A percentile compares a stretch with the other conserved stretches of the same genome.
These are phyloP conservation scores for Botrytis tulipae DNA, from an alignment of 2,329 filamentous ascomycete species.

Conservation along the genomic window DNA sequence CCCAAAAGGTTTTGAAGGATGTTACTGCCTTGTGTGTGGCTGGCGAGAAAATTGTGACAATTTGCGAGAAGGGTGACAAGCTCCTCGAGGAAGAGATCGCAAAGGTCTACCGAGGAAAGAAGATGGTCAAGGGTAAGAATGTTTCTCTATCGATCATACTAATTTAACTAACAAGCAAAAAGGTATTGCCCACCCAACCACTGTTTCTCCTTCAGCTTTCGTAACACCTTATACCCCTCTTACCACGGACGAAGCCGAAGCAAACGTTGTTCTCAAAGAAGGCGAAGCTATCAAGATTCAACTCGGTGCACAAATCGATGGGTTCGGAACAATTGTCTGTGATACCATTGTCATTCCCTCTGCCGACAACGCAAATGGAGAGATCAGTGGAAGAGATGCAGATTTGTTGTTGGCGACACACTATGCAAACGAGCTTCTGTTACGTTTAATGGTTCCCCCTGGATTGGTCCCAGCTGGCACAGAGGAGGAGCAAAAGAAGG, in stretches of 20 bases:
- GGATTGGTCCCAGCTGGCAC: slow-evolving; percentile 78
- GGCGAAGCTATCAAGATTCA: slow-evolving; percentile 95
- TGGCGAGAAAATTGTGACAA: slow-evolving; percentile 86
- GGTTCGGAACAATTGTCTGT: slow-evolving; percentile 94
- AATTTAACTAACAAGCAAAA: slow-evolving; percentile 30
- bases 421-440: slow-evolving; percentile 92
- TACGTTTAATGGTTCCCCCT: slow-evolving; percentile 89
- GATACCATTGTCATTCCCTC: slow-evolving; percentile 77
- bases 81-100: slow-evolving; percentile 87
- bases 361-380: slow-evolving; percentile 59
- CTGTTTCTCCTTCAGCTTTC: slow-evolving; percentile 88
- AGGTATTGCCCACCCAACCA: slow-evolving; percentile 92
- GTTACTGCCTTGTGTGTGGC: slow-evolving; percentile 73
- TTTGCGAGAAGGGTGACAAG: slow-evolving; percentile 96
- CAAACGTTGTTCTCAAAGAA: slow-evolving; percentile 72
- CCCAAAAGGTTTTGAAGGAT: slow-evolving; percentile 88
- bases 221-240: slow-evolving; percentile 97
- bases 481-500: slow-evolving; percentile 95
- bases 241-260: slow-evolving; percentile 81
- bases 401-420: slow-evolving; percentile 88
- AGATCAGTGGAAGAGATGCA: slow-evolving; percentile 73
- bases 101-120: slow-evolving; percentile 99
- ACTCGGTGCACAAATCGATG: slow-evolving; percentile 97
- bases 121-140: slow-evolving; percentile 76
- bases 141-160: slow-evolving; percentile 32